phyloP scores from a whole-genome alignment of 2,329 filamentous ascomycete genomes.

The Curvularia sp. region DNA sequence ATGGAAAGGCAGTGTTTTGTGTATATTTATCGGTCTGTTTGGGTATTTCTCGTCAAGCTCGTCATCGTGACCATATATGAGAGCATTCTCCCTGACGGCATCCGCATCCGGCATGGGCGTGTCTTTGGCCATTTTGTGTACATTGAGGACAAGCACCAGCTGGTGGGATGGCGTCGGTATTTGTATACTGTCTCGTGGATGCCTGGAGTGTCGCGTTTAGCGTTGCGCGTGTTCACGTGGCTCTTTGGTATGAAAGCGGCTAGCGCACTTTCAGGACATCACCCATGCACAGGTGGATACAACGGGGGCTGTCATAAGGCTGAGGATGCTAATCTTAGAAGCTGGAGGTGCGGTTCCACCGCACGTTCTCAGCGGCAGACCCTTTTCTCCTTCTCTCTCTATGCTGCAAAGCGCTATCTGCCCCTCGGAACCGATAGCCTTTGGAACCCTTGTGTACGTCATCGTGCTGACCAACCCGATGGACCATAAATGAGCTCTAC shows the following conservation, averaged over 20 bases:
- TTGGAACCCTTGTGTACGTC: conserved; percentile 18
- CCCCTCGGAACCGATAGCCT: conserved; percentile 1
- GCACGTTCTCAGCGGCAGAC: conserved; percentile 21
- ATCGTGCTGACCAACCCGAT: conserved; percentile 37
- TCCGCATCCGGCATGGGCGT: conserved; percentile 51
- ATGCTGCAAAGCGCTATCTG: conserved; percentile 15
- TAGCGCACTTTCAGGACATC: conserved; percentile 15
- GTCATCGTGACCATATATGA: conserved; percentile 57
- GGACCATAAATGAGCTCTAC: conserved; percentile 48
- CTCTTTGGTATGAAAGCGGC: neutral
- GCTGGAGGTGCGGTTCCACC: conserved; percentile 17
- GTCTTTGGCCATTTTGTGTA: conserved; percentile 39
- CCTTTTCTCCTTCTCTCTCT: conserved; percentile 19
- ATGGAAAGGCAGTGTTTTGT: conserved; percentile 81
- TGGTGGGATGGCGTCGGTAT: conserved; percentile 6
- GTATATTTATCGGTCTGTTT: conserved; percentile 80
- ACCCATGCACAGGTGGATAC: conserved; percentile 16
- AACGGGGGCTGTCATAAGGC: conserved; percentile 13
- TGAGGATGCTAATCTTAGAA: conserved; percentile 17
- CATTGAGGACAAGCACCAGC: conserved; percentile 16
- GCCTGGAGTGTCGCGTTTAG: conserved; percentile 22
- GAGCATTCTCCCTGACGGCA: conserved; percentile 55
- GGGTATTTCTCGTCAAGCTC: conserved; percentile 67
- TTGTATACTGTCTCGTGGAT: conserved; percentile 12
- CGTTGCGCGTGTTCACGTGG: conserved; percentile 28